Percentiles rank a stretch among this genome's conserved stretches.
These are phyloP conservation scores for Funneliformis mosseae DNA, from an alignment of 192 early-diverging fungal genomes.

Conservation along the genomic window DNA sequence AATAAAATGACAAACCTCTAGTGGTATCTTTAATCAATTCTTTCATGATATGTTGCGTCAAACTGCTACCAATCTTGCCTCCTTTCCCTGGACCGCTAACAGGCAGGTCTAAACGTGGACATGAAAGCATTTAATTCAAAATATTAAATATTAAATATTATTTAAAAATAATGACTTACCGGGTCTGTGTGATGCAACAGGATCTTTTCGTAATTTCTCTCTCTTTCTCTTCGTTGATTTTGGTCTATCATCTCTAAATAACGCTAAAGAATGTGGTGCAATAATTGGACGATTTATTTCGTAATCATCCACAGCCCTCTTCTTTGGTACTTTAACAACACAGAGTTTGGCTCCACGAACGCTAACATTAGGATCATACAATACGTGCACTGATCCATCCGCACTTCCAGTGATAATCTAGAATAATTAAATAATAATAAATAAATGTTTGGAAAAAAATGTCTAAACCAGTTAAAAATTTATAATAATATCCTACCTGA, in stretches of 20 bases:
- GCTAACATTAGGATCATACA: constrained; percentile 73
- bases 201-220: constrained; percentile 74
- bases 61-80: constrained; percentile 81
- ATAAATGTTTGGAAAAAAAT: not conserved
- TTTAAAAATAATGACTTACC: constrained; percentile 38
- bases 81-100: constrained; percentile 80
- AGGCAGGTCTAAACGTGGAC: constrained; percentile 57
- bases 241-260: constrained; percentile 78
- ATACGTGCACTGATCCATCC: constrained; percentile 73
- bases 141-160: not conserved
- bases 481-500: constrained; percentile 46
- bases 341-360: constrained; percentile 74
- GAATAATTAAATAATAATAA: not conserved
- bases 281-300: constrained; percentile 75
- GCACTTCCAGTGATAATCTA: constrained; percentile 79
- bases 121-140: constrained; percentile 10
- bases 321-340: constrained; percentile 66
- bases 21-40: constrained; percentile 69
- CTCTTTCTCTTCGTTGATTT: constrained; percentile 68
- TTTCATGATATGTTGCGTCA: constrained; percentile 87
- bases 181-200: constrained; percentile 71
- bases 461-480: not conserved
- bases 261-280: constrained; percentile 85
- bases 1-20: constrained; percentile 39
- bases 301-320: constrained; percentile 61